A percentile compares a stretch with the other conserved stretches of the same genome.
These are phyloP conservation scores for Lepidium aucheri DNA, from an alignment of 345 rosid species.

Conservation along the genomic window DNA sequence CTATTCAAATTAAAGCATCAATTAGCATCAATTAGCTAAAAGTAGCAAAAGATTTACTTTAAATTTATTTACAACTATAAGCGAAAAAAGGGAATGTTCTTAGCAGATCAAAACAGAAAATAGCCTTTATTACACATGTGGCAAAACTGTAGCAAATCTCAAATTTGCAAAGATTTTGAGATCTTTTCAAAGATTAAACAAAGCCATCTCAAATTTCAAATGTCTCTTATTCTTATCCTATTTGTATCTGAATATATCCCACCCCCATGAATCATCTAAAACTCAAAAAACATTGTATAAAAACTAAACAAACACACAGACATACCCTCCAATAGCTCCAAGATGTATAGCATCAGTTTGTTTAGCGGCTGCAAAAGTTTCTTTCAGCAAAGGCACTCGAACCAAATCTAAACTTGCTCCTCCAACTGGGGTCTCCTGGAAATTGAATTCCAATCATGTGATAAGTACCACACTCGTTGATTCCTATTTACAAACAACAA, in stretches of 20 bases:
- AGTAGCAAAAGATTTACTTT: background rate
- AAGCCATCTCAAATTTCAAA: conserved; percentile 81
- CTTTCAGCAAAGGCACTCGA: conserved; percentile 91
- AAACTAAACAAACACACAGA: background rate
- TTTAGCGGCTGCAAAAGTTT: conserved; percentile 63
- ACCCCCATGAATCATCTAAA: background rate
- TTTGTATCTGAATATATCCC: conserved; percentile 75
- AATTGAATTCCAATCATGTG: conserved; percentile 61
- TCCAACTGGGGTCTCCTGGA: conserved; percentile 87
- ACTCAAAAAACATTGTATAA: background rate
- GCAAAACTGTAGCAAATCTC: conserved; percentile 77
- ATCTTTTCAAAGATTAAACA: conserved; percentile 74
- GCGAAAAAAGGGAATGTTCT: too few species aligned
- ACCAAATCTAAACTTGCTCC: conserved; percentile 90
- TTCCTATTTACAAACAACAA: background rate
- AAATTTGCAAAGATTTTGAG: conserved; percentile 87
- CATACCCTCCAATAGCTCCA: conserved; percentile 93
- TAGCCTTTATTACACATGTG: conserved; percentile 42
- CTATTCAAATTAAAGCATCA: conserved; percentile 87
- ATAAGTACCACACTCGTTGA: background rate
- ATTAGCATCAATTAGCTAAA: conserved; percentile 79
- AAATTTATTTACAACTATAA: background rate
- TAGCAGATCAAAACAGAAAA: background rate
- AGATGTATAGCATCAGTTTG: conserved; percentile 77
- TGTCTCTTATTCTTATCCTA: conserved; percentile 86